Percentiles rank a stretch among this genome's conserved stretches.
Evolutionary conservation across 2,329 filamentous ascomycete genomes (phyloP).

Genomic region (Fusarium pseudocircinatum): DNA sequence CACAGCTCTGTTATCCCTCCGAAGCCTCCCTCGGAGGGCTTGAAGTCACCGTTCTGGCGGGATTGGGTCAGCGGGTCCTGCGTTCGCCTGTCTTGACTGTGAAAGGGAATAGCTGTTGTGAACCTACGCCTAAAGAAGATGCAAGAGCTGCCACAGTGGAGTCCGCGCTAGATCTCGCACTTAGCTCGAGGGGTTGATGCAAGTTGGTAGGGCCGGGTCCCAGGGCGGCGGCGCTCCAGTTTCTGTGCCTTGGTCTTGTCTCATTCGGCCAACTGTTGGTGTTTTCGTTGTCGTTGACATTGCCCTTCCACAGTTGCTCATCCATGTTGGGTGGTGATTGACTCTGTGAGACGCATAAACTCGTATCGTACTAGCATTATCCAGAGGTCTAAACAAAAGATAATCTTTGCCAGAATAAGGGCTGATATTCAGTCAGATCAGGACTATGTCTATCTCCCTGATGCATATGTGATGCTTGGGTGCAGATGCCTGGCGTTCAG

Average conservation of each 20-base stretch:
- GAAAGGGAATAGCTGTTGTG: conserved; percentile 31
- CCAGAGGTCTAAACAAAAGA: neutral
- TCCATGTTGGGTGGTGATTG: conserved; percentile 17
- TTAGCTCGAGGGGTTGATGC: conserved; percentile 42
- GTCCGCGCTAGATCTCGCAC: conserved; percentile 29
- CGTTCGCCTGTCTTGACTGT: conserved; percentile 23
- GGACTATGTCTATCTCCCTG: neutral
- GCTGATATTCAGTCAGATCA: neutral
- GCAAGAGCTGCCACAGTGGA: conserved; percentile 32
- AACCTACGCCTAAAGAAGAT: conserved; percentile 27
- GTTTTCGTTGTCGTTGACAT: conserved; percentile 18
- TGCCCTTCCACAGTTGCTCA: conserved; percentile 14
- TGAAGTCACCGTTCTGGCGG: conserved; percentile 32
- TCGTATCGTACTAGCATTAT: conserved; percentile 5
- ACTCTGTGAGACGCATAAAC: conserved; percentile 3
- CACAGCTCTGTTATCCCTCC: conserved; percentile 37
- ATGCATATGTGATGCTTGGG: neutral
- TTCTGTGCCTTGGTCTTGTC: conserved; percentile 11
- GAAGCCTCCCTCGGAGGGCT: conserved; percentile 35
- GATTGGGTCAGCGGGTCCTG: conserved; percentile 26
- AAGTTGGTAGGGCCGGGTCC: conserved; percentile 35
- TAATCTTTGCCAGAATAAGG: conserved; percentile 1
- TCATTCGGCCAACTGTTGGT: conserved; percentile 22
- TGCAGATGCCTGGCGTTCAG: neutral
- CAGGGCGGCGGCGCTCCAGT: conserved; percentile 32